Conservation (phyloP, 805 yeast species). For the Barnettozyma wickerhamii region DNA sequence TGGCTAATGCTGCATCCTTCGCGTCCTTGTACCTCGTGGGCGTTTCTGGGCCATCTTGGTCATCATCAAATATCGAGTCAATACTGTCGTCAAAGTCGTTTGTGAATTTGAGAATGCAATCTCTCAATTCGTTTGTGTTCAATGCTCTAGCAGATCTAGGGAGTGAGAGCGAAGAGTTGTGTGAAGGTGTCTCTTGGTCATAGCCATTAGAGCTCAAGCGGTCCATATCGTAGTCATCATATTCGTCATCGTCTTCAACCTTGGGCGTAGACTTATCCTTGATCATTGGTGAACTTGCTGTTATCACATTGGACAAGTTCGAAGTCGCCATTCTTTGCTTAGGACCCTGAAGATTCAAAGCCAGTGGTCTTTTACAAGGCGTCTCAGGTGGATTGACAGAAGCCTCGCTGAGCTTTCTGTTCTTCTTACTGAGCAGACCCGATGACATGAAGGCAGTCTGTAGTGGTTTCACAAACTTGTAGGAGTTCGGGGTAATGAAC, state of each 20-base stretch:
- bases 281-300: constrained; percentile 27
- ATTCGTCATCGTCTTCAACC: constrained; percentile 14
- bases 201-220: background rate
- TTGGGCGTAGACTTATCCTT: constrained; percentile 25
- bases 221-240: constrained; percentile 5
- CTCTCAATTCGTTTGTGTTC: constrained; percentile 37
- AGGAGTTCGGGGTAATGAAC: constrained; percentile 50
- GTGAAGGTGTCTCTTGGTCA: constrained; percentile 20
- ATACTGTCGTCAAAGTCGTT: constrained; percentile 38
- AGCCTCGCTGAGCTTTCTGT: constrained; percentile 34
- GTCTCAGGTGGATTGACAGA: constrained; percentile 53
- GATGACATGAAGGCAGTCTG: constrained; percentile 79
- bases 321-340: constrained; percentile 21
- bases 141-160: constrained; percentile 27
- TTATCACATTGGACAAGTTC: constrained; percentile 26
- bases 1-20: constrained; percentile 15
- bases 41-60: constrained; percentile 34
- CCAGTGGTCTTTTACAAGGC: constrained; percentile 49
- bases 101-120: constrained; percentile 35
- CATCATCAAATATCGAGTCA: constrained; percentile 25
- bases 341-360: constrained; percentile 12
- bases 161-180: constrained; percentile 9
- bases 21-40: constrained; percentile 35
- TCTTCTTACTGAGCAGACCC: constrained; percentile 64
- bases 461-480: constrained; percentile 72